Percentiles rank a stretch among this genome's conserved stretches.
These are phyloP conservation scores for Aspergillus mulundensis DNA, from an alignment of 495 filamentous ascomycete species.

Conservation along the genomic window DNA sequence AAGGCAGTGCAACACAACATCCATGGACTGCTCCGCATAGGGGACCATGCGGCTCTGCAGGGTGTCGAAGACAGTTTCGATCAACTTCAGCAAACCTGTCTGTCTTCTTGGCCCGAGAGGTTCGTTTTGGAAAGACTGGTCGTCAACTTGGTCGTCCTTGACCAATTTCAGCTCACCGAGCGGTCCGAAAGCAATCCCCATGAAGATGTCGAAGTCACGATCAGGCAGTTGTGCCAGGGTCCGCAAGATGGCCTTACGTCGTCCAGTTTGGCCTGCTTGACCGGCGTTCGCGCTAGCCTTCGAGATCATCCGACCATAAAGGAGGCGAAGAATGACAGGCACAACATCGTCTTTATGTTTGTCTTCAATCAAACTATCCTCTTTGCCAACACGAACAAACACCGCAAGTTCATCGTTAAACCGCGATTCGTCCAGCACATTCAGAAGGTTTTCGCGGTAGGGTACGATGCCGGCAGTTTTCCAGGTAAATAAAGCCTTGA, in stretches of 20 bases:
- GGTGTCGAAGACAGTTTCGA: slow-evolving; percentile 80
- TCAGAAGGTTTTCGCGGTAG: slow-evolving; percentile 83
- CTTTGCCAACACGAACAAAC: slow-evolving; percentile 66
- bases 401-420: slow-evolving; percentile 90
- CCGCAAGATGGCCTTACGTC: slow-evolving; percentile 61
- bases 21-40: slow-evolving; percentile 59
- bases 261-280: slow-evolving; percentile 57
- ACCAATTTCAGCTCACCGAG: slow-evolving; percentile 56
- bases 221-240: slow-evolving; percentile 57
- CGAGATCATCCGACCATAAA: slow-evolving; percentile 86
- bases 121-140: slow-evolving; percentile 47
- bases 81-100: slow-evolving; percentile 82
- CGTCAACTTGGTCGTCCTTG: slow-evolving; percentile 46
- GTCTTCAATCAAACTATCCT: slow-evolving; percentile 69
- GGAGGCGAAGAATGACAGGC: slow-evolving; percentile 78
- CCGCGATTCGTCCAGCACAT: slow-evolving; percentile 82
- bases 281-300: slow-evolving; percentile 58
- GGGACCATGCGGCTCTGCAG: slow-evolving; percentile 64
- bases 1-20: slow-evolving; percentile 75
- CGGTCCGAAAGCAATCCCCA: slow-evolving; percentile 75
- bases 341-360: slow-evolving; percentile 69
- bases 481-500: slow-evolving; percentile 87
- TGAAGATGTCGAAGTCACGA: slow-evolving; percentile 69
- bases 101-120: slow-evolving; percentile 68
- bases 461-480: slow-evolving; percentile 68